Evolutionary conservation across 176 grass and related monocot species (phyloP).

Genomic region (Ampelocalamus luodianensis): DNA sequence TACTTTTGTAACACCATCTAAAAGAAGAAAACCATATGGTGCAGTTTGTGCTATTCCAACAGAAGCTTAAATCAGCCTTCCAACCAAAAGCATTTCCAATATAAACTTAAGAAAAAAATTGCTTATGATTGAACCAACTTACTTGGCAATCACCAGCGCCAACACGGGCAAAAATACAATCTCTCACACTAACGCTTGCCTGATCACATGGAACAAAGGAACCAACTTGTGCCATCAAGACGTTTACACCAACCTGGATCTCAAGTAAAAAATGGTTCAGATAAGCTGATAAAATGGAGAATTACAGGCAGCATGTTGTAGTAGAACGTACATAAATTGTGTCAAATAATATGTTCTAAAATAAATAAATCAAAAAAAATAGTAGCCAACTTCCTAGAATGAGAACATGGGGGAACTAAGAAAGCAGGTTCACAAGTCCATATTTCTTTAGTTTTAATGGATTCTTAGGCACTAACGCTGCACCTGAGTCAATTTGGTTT

Average conservation of each 20-base stretch:
- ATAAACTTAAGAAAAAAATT: conserved; percentile 29
- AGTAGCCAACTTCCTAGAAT: neutral
- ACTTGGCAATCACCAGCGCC: conserved; percentile 99
- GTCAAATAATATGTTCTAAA: conserved; percentile 11
- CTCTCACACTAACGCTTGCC: conserved; percentile 86
- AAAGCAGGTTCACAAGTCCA: conserved; percentile 10
- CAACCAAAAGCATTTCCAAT: conserved; percentile 30
- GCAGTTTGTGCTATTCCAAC: conserved; percentile 3
- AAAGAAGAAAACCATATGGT: conserved; percentile 1
- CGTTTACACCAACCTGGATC: conserved; percentile 86
- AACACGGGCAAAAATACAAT: conserved; percentile 99
- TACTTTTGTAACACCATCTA: conserved; percentile 29
- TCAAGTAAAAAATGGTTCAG: conserved; percentile 39
- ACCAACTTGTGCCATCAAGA: conserved; percentile 97
- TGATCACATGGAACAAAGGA: conserved; percentile 89
- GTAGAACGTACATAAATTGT: neutral
- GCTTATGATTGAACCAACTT: conserved; percentile 40
- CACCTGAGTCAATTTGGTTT: conserved; percentile 24
- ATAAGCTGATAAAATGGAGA: conserved; percentile 31
- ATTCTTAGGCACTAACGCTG: conserved; percentile 6
- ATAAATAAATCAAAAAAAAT: conserved; percentile 9
- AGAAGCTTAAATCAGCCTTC: conserved; percentile 24
- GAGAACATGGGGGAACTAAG: neutral
- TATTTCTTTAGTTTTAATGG: conserved; percentile 9
- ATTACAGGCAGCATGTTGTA: conserved; percentile 18